Percentiles rank a stretch among this genome's conserved stretches.
These are phyloP conservation scores for Chalaropsis ovoidea DNA, from an alignment of 2,329 filamentous ascomycete species.

Conservation along the genomic window DNA sequence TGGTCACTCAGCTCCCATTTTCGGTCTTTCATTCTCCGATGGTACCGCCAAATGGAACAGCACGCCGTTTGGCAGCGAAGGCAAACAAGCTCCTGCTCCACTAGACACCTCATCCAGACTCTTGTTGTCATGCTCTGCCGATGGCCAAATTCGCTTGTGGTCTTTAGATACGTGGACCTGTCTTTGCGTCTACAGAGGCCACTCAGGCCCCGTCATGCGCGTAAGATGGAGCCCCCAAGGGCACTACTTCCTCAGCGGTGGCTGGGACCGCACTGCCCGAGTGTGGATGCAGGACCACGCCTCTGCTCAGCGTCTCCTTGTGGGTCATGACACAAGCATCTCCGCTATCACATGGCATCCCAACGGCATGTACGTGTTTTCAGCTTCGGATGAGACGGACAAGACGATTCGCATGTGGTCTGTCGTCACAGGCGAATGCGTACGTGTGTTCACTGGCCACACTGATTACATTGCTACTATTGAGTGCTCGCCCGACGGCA, in stretches of 20 bases:
- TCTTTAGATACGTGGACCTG: slow-evolving; percentile 86
- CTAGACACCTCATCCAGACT: slow-evolving; percentile 56
- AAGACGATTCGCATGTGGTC: slow-evolving; percentile 97
- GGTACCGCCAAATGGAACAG: slow-evolving; percentile 48
- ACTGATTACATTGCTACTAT: slow-evolving; percentile 76
- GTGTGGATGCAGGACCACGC: slow-evolving; percentile 91
- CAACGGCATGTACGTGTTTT: slow-evolving; percentile 88
- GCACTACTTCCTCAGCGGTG: slow-evolving; percentile 84
- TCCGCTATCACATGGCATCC: slow-evolving; percentile 89
- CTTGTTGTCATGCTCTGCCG: slow-evolving; percentile 76
- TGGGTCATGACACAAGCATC: slow-evolving; percentile 88
- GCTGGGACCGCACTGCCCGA: slow-evolving; percentile 80
- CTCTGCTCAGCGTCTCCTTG: slow-evolving; percentile 74
- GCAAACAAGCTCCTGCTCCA: slow-evolving; percentile 34
- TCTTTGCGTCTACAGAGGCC: slow-evolving; percentile 85
- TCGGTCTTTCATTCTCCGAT: slow-evolving; percentile 76
- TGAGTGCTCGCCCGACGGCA: slow-evolving; percentile 77
- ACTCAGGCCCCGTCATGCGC: slow-evolving; percentile 81
- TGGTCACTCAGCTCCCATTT: slow-evolving; percentile 83
- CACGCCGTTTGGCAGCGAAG: slow-evolving; percentile 43
- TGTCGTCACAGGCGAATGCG: slow-evolving; percentile 73
- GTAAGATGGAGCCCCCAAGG: slow-evolving; percentile 85
- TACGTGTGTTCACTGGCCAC: slow-evolving; percentile 87
- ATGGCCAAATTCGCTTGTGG: slow-evolving; percentile 85
- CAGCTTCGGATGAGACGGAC: slow-evolving; percentile 71